Evolutionary conservation across 352 stramenopile genomes (phyloP).

Genomic region (Pythium periplocum): DNA sequence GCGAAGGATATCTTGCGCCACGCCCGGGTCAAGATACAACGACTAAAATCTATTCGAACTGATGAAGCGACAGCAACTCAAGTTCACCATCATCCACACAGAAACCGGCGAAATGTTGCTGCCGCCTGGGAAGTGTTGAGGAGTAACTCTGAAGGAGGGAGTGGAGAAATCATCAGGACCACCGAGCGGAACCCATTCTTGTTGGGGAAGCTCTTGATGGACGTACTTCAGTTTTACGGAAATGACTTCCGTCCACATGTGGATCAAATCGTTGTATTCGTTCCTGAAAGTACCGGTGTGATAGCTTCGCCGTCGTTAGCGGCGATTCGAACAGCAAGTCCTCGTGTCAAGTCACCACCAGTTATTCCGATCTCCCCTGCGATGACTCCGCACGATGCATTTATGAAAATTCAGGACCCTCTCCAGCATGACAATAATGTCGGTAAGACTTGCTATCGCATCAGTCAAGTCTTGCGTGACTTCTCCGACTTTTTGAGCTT

Average conservation of each 20-base stretch:
- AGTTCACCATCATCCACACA: background rate
- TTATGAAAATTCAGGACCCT: conserved; percentile 70
- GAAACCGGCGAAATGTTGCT: background rate
- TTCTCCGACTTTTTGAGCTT: conserved; percentile 84
- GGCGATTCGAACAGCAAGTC: conserved; percentile 4
- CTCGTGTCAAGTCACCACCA: background rate
- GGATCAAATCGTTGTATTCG: conserved; percentile 51
- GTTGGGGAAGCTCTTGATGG: conserved; percentile 78
- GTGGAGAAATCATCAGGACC: background rate
- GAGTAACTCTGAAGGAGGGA: background rate
- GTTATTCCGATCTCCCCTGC: conserved; percentile 8
- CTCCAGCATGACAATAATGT: conserved; percentile 74
- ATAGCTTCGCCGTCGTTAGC: conserved; percentile 5
- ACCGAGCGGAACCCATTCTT: conserved; percentile 26
- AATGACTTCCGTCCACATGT: conserved; percentile 77
- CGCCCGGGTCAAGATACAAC: background rate
- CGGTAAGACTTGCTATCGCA: conserved; percentile 78
- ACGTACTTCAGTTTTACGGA: conserved; percentile 80
- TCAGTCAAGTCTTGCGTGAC: conserved; percentile 77
- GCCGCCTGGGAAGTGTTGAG: conserved; percentile 1
- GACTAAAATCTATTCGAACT: background rate
- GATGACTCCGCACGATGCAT: conserved; percentile 28
- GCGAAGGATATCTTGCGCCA: background rate
- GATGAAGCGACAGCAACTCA: background rate
- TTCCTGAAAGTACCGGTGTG: conserved; percentile 8